Evolutionary conservation across 345 rosid species (phyloP), one percentile per base, ranked within the genome.

Genomic region (Carallia pectinifolia): DNA sequence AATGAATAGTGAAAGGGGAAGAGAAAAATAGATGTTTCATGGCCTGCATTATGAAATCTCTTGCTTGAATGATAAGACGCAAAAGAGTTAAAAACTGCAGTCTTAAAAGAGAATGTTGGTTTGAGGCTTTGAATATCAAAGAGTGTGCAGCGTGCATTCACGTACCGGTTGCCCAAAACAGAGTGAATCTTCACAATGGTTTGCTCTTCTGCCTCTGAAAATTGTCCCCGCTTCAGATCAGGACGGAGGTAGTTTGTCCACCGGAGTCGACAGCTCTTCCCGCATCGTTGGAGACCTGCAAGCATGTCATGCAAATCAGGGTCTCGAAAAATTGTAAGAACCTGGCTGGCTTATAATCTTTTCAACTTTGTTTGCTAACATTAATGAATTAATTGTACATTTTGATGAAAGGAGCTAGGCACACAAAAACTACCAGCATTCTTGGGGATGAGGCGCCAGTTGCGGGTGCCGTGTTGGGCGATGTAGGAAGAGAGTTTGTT

Each of bases 381-480:
- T 33, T 44, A 44, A 44, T 44, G 17, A 15, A 17, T 30, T 37
- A 62, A 71, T 53, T 16, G 52, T 4, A 15, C 16, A 44, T 44
- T 44, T 15, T 12, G 50, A 44, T 5, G 29, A 1, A 67, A 0
- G 27, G 23, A 23, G 23, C 23, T 23, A 23, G 23, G 23, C 37
- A 30, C 40, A 16, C 9, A 23, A n/a, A n/a, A 2, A 74, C 61
- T 50, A 95, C 94, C 94, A 12, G 97, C 98, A 38, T 90, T 95
- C 81, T 95, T 89, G 68, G 99, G 99, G 71, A 92, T 92, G 80
- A 95, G 97, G 33, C 94, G 92, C 97, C 98, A 92, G 82, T 90
- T 90, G 30, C 98, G 85, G 74, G 94, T 95, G 64, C 98, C 98
- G 31, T 89, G 98, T 78, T 92, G 90, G 73, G 96, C 87, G 39